Evolutionary conservation across 768 basidiomycete genomes (phyloP).

Genomic region (Boletus subcaerulescens): DNA sequence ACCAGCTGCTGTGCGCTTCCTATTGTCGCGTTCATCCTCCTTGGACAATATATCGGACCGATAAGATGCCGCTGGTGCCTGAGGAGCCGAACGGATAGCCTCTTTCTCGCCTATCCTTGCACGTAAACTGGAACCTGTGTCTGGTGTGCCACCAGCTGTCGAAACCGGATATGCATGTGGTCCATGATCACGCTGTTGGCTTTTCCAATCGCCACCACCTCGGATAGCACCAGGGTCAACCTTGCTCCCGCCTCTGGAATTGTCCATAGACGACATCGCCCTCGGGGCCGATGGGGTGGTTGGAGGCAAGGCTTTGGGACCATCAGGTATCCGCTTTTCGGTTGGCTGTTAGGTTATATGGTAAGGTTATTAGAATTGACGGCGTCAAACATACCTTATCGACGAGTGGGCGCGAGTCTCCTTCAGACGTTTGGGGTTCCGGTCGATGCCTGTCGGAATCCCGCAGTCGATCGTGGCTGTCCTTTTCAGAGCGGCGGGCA

Average conservation of each 20-base stretch:
- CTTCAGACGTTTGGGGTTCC: slow-evolving; percentile 57
- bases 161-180: slow-evolving; percentile 23
- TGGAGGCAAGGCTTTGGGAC: slow-evolving; percentile 52
- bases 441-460: slow-evolving; percentile 67
- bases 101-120: slow-evolving; percentile 67
- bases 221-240: slow-evolving; percentile 35
- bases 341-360: slow-evolving; percentile 32
- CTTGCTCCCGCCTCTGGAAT: slow-evolving; percentile 39
- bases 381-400: slow-evolving; percentile 54
- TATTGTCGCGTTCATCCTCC: slow-evolving; percentile 64
- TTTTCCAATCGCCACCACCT: slow-evolving; percentile 51
- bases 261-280: slow-evolving; percentile 58
- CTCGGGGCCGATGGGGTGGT: slow-evolving; percentile 68
- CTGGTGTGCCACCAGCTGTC: slow-evolving; percentile 17
- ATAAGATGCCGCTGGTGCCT: slow-evolving; percentile 41
- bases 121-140: slow-evolving; percentile 40
- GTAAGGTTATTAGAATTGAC: slow-evolving; percentile 1
- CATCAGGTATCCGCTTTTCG: slow-evolving; percentile 58
- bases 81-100: slow-evolving; percentile 36
- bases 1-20: slow-evolving; percentile 74
- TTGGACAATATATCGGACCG: slow-evolving; percentile 43
- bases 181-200: slow-evolving; percentile 35
- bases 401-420: slow-evolving; percentile 44
- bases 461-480: slow-evolving; percentile 60
- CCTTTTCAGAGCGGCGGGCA: slow-evolving; percentile 66